These are phyloP conservation scores for Plenodomus tracheiphilus DNA, from an alignment of 2,329 filamentous ascomycete species.

Conservation along the genomic window DNA sequence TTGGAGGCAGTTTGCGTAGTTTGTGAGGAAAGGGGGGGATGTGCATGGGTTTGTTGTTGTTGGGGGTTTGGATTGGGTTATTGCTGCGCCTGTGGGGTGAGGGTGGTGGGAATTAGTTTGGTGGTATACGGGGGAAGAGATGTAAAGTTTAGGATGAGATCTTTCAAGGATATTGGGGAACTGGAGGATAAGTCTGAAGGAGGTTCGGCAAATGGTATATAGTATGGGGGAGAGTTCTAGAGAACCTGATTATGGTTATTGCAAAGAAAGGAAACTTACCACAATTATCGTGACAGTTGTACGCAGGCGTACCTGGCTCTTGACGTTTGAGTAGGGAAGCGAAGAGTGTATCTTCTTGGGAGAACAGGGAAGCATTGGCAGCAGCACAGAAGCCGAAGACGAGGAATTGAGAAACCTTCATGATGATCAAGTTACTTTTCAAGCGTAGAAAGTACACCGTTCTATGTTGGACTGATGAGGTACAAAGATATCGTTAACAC, in stretches of 20 bases:
- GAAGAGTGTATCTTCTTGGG: slow-evolving; percentile 17
- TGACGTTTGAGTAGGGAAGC: slow-evolving; percentile 48
- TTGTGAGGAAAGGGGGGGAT: slow-evolving; percentile 45
- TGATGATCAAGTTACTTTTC: slow-evolving; percentile 5
- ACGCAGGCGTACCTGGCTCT: slow-evolving; percentile 50
- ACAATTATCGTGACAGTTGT: slow-evolving; percentile 57
- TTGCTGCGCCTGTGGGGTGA: slow-evolving; percentile 22
- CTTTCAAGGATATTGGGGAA: too few relatives aligned
- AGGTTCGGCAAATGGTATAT: too few relatives aligned
- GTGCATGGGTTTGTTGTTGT: slow-evolving; percentile 38
- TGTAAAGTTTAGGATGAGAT: neutral
- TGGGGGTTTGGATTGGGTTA: slow-evolving; percentile 43
- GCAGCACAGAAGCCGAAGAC: slow-evolving; percentile 16
- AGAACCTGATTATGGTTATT: too few relatives aligned
- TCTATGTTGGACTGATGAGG: neutral
- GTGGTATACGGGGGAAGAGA: slow-evolving; percentile 28
- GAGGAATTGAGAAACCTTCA: slow-evolving; percentile 13
- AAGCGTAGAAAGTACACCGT: slow-evolving; percentile 4
- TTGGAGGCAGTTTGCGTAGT: slow-evolving; percentile 51
- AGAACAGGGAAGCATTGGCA: slow-evolving; percentile 11
- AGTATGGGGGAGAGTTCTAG: too few relatives aligned
- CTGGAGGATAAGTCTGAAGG: too few relatives aligned
- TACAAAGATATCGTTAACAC: neutral
- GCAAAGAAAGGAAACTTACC: slow-evolving; percentile 40
- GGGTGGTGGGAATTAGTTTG: too few relatives aligned